Evolutionary conservation across 352 stramenopile species (phyloP), one percentile per base, ranked within the genome.

Genomic region (Phytophthora tentaculata): DNA sequence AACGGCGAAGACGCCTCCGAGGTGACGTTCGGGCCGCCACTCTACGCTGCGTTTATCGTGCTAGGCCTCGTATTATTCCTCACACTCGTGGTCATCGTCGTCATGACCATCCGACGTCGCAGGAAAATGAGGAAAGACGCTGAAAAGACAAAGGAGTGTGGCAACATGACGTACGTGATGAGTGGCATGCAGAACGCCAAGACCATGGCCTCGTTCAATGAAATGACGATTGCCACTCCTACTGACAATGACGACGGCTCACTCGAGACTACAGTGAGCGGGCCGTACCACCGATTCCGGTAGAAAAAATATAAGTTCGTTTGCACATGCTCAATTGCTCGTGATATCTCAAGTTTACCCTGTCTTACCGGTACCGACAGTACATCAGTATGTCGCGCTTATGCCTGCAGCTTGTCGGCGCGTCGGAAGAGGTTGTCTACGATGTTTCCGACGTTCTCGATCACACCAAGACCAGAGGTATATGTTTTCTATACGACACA

Each of bases 391-490:
- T 29, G 23, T n/a, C 26, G 48, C 56, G 20, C 26, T 67, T 86
- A 96, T 66, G 76, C 83, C 20, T 94, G 87, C 55, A 96, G 82
- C 76, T 96, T 94, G 19, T 96, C 88, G 23, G 83, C 84, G 41
- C 83, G 86, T 61, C 81, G 79, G 80, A 98, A 99, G 20, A 99
- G 79, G 55, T 91, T 98, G 74, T 98, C 95, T 53, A 99, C 96
- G 26, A 99, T 97, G 67, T 94, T 84, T 59, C 97, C 96, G 65
- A 99, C 96, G 69, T 99, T 99, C 55, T 96, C 86, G 69, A 99
- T 97, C 35, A 99, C 95, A 64, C 97, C 90, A 17, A 99, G 79
- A 35, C 97, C 95, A 61, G 95, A 91, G 47, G 97, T 96, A 77
- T 95, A 96, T 60, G 88, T 96, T 91, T 94, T 91, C 88, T 95